Evolutionary conservation across 331 rosid species (phyloP), one percentile per base, ranked within the genome.

Genomic region (Spiraea crenata): DNA sequence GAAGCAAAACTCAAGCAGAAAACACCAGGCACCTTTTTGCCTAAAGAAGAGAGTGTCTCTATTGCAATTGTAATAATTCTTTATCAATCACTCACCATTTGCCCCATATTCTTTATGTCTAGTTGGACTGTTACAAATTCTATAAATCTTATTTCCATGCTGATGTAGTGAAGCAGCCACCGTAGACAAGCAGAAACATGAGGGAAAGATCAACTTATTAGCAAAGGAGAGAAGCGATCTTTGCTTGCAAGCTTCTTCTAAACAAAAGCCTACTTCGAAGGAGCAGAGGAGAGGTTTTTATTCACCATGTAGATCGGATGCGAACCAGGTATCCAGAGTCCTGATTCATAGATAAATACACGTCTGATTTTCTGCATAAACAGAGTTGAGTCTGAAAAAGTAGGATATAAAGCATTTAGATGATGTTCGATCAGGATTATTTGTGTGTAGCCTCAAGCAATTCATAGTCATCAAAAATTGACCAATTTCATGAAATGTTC

Each of bases 161-260:
- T 71, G 50, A 47, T 69, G 17, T 71, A 95, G 97, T 56, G 86
- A 86, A 19, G 83, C 81, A 37, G 75, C 63, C 77, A 82, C 67
- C 55, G 58, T 40, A 46, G 14, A 59, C 82, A 84, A 72, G 71
- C 72, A 76, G 67, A 76, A 80, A 5, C 83, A 82, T 72, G 80
- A 73, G 75, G 89, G 92, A 62, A 86, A 89, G 76, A 86, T 84
- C 77, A 87, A 82, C 61, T 81, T 89, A 54, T 82, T 77, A 63
- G 87, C 86, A 25, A 74, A 81, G 49, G 59, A 79, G 57, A 56
- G 71, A 72, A 80, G 57, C 57, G 83, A 76, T 34, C 66, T 80
- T 71, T 95, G 99, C 80, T 86, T 95, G 82, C 90, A 89, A 42
- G 92, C 85, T 68, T 87, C 97, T 76, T 81, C 91, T 14, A 86